Base-by-base conservation (phyloP, 371 early-diverging fungal species). In the Gilbertella persicaria region DNA sequence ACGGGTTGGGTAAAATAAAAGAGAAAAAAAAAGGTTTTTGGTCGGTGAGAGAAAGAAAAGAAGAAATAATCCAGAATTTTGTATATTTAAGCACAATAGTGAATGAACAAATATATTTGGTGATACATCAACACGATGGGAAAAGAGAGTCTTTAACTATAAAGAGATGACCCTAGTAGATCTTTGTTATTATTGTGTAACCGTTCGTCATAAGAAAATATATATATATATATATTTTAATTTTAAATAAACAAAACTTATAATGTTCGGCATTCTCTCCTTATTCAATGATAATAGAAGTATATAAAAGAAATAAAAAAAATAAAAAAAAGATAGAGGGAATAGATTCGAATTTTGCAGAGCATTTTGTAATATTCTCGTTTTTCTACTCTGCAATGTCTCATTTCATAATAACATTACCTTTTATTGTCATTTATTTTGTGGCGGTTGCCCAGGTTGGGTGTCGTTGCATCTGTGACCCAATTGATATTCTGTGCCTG, bases 31-130 rank as follows among this genome's bases (percentile, higher is more conserved):
- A 41, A 46, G 20, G 26, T 26, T 26, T 19, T 39, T 17, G 26
- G 25, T 38, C 9, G 4, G 28, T 21, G 40, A 33, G 16, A 44
- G 42, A 41, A 30, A 55, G 35, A 21, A 49, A 42, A 26, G 33
- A 36, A 36, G 28, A 37, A 42, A 49, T 36, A 43, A 17, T 36
- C 14, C 25, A 36, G 19, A 42, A 37, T 3, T 13, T n/a, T n/a
- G n/a, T 8, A 33, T 12, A 33, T 33, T 33, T 33, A 33, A 33
- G 33, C 33, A 33, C 33, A 33, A 48, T 14, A 36, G 29, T 29
- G 8, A 23, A 35, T 12, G 13, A 59, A 53, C 16, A 35, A 43
- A 60, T 60, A 60, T 53, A 60, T 48, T 49, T 60, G 24, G 61
- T 60, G 55, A 39, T 20, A 60, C 61, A 48, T 39, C 4, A 48